Conservation (phyloP, 768 basidiomycete species). For the Lyophyllum shimeji region DNA sequence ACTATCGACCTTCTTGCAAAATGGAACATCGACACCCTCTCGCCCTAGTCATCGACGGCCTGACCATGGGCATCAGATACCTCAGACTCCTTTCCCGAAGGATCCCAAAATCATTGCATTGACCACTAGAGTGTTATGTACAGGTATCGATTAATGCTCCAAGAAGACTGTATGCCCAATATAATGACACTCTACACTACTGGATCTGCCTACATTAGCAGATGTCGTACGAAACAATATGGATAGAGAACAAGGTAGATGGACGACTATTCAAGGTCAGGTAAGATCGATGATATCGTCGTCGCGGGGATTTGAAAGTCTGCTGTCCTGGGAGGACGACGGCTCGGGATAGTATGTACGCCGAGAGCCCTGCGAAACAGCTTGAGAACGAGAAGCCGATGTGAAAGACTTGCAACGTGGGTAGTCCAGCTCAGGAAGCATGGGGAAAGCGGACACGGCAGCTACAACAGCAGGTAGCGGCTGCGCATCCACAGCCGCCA, state of each 20-base stretch:
- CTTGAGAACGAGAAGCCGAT: too few species aligned
- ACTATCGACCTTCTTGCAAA: slow-evolving; percentile 59
- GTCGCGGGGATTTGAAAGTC: slow-evolving; percentile 3
- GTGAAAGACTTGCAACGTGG: too few species aligned
- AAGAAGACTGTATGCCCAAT: background rate
- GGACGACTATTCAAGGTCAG: background rate
- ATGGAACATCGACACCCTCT: slow-evolving; percentile 75
- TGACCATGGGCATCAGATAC: background rate
- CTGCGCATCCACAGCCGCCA: too few species aligned
- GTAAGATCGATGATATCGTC: slow-evolving; percentile 12
- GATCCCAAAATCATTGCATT: background rate
- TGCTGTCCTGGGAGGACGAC: slow-evolving; percentile 13
- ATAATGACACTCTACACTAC: background rate
- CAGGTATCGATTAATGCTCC: background rate
- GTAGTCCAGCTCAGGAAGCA: slow-evolving; percentile 1
- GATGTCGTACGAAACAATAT: background rate
- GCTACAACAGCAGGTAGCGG: slow-evolving; percentile 8
- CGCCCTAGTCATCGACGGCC: background rate
- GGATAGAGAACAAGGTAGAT: background rate
- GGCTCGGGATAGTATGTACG: slow-evolving; percentile 4
- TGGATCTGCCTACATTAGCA: background rate
- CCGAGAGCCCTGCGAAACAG: too few species aligned
- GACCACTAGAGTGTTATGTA: background rate
- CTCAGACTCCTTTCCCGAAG: background rate
- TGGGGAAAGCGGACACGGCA: background rate